phyloP scores from a whole-genome alignment of 2,329 filamentous ascomycete genomes.

The Pseudodiploospora longispora region DNA sequence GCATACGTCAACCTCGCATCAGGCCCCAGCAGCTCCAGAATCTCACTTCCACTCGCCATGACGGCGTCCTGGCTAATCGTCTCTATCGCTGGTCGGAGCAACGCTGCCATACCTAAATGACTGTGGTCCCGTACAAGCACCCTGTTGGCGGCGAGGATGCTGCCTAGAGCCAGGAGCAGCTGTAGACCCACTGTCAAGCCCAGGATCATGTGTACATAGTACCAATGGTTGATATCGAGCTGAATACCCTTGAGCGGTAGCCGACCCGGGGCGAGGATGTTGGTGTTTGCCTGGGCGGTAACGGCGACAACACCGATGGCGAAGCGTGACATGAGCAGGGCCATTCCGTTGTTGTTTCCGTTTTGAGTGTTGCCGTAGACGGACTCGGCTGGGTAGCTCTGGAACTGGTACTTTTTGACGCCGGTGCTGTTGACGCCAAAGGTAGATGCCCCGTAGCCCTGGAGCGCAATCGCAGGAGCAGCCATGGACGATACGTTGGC shows the following conservation, averaged over 20 bases:
- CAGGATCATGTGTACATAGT: constrained; percentile 22
- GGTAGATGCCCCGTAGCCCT: constrained; percentile 25
- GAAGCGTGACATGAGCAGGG: constrained; percentile 26
- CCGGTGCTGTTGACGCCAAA: constrained; percentile 15
- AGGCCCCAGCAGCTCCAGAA: constrained; percentile 8
- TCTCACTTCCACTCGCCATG: constrained; percentile 12
- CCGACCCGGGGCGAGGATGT: constrained; percentile 17
- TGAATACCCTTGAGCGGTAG: constrained; percentile 23
- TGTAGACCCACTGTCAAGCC: constrained; percentile 23
- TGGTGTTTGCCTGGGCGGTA: constrained; percentile 21
- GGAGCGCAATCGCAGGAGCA: constrained; percentile 30
- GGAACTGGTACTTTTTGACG: constrained; percentile 20
- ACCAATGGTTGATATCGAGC: constrained; percentile 25
- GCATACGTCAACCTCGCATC: constrained; percentile 2
- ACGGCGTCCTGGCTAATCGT: constrained; percentile 10
- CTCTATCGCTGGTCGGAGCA: constrained; percentile 12
- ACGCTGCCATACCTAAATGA: constrained; percentile 12
- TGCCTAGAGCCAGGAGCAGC: constrained; percentile 17
- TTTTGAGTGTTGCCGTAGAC: constrained; percentile 24
- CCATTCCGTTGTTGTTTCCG: constrained; percentile 27
- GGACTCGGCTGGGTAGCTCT: constrained; percentile 35
- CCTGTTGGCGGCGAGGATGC: constrained; percentile 16
- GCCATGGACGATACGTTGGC: constrained; percentile 25
- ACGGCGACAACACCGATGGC: constrained; percentile 27
- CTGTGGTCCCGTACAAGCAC: constrained; percentile 20